Evolutionary conservation across 2,329 filamentous ascomycete genomes (phyloP), one percentile per base, ranked within the genome.

Genomic region (Chrysosphaeria jannelii): DNA sequence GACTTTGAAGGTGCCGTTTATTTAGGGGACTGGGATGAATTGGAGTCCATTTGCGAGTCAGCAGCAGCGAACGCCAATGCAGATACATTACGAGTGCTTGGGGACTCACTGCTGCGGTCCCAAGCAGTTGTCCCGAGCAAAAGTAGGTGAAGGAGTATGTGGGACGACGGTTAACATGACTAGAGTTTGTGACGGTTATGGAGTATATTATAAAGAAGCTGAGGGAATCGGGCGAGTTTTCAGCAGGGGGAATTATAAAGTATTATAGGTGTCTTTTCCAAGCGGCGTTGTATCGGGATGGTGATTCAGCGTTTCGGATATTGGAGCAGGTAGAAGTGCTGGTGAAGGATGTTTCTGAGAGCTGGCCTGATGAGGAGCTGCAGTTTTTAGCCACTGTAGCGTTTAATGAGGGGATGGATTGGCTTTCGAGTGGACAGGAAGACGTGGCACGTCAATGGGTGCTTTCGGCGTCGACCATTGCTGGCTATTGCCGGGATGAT

Each of bases 251-350:
- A 33, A 47, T 88, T 1, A 58, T 70, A 6, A 69, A 68, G 34
- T 89, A 85, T 47, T 57, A 81, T 21, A 60, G 74, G 1, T 78
- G 71, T 33, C 49, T 85, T 3, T 71, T 81, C 31, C 67, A 71
- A 29, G 48, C 62, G 1, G 55, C 68, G 0, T 42, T 78, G 1
- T 46, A 55, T 2, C 45, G 54, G 4, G 53, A 64, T 22, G 52
- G 61, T 11, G 39, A 40, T 1, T 41, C 63, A 10, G 57, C 60
- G 7, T 45, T 68, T 23, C 48, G 53, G 21, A 48, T 76, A 4
- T 43, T 76, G 6, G 53, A 63, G n/a, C 63, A 76, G 35, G 57
- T 62, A 2, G 48, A 51, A 2, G 39, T 39, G 2, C 48, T 66
- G 25, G 56, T 57, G 5, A 45, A 24, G 47, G 55, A 31, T 6